phyloP scores from a whole-genome alignment of 768 basidiomycete genomes.

The Favolaschia claudopus region DNA sequence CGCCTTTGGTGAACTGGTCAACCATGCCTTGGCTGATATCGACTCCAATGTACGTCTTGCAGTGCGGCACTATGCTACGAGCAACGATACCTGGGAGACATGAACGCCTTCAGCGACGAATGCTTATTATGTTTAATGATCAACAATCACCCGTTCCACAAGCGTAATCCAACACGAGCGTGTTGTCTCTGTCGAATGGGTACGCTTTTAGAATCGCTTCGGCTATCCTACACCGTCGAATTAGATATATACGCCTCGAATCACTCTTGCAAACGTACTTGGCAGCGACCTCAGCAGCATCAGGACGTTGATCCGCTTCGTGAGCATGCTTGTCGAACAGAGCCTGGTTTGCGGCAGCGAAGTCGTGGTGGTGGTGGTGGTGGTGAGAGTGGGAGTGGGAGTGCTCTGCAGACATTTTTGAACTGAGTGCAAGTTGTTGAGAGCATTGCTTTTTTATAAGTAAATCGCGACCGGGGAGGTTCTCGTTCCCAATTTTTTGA shows the following conservation, averaged over 20 bases:
- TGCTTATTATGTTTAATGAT: too few species aligned
- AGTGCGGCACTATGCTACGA: slow-evolving; percentile 62
- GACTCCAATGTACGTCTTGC: slow-evolving; percentile 72
- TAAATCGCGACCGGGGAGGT: too few species aligned
- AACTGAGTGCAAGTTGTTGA: too few species aligned
- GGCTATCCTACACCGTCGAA: slow-evolving; percentile 22
- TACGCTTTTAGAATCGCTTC: slow-evolving; percentile 26
- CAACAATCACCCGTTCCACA: slow-evolving; percentile 28
- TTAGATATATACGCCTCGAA: neutral
- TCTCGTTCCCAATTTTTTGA: too few species aligned
- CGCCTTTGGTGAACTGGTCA: slow-evolving; percentile 70
- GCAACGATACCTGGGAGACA: slow-evolving; percentile 63
- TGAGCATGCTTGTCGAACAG: slow-evolving; percentile 27
- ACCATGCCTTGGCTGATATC: slow-evolving; percentile 82
- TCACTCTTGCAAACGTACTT: neutral
- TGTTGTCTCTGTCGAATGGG: slow-evolving; percentile 25
- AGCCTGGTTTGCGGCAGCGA: slow-evolving; percentile 24
- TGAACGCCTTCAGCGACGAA: neutral
- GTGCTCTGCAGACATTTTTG: neutral
- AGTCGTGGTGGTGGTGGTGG: slow-evolving; percentile 18
- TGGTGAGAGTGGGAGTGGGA: slow-evolving; percentile 1
- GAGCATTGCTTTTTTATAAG: too few species aligned
- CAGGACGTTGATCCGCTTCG: slow-evolving; percentile 26
- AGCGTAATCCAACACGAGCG: slow-evolving; percentile 29
- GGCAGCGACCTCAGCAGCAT: slow-evolving; percentile 21